A percentile compares a stretch with the other conserved stretches of the same genome.
Evolutionary conservation across 257 asterid species (phyloP).

Genomic region (Solanum bukasovii): DNA sequence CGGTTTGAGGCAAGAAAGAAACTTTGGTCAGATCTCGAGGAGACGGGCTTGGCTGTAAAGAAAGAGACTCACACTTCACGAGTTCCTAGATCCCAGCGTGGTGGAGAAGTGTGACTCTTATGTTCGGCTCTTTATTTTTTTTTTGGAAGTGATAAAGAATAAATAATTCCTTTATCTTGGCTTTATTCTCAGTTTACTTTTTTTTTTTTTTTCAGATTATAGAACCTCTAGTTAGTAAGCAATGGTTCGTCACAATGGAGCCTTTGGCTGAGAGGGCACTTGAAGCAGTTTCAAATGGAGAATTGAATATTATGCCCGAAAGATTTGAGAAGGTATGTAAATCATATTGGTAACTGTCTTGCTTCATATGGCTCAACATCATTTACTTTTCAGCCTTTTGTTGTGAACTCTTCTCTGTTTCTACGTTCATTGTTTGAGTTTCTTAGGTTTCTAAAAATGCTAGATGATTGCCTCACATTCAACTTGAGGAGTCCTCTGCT

Average conservation of each 20-base stretch:
- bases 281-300: slow-evolving; percentile 77
- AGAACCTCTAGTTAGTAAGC: slow-evolving; percentile 96
- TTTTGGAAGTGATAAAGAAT: slow-evolving; percentile 3
- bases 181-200: slow-evolving; percentile 13
- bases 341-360: not conserved
- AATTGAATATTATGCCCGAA: slow-evolving; percentile 80
- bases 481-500: not conserved
- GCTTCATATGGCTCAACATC: slow-evolving; percentile 2
- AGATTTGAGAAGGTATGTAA: slow-evolving; percentile 82
- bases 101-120: slow-evolving; percentile 75
- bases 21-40: slow-evolving; percentile 94
- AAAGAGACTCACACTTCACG: slow-evolving; percentile 75
- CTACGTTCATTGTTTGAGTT: not conserved
- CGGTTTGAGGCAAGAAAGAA: slow-evolving; percentile 97
- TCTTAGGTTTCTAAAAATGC: not conserved
- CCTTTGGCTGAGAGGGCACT: slow-evolving; percentile 95
- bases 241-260: slow-evolving; percentile 97
- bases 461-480: not conserved
- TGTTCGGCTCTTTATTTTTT: not conserved
- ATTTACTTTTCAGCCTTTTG: not conserved
- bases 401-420: not conserved
- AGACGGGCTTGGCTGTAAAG: slow-evolving; percentile 83
- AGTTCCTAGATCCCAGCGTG: slow-evolving; percentile 99
- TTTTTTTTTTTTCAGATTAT: slow-evolving; percentile 42
- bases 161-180: slow-evolving; percentile 8